Percentiles rank a stretch among this genome's conserved stretches.
These are phyloP conservation scores for Vachellia pachyceras DNA, from an alignment of 306 rosid species.

Conservation along the genomic window DNA sequence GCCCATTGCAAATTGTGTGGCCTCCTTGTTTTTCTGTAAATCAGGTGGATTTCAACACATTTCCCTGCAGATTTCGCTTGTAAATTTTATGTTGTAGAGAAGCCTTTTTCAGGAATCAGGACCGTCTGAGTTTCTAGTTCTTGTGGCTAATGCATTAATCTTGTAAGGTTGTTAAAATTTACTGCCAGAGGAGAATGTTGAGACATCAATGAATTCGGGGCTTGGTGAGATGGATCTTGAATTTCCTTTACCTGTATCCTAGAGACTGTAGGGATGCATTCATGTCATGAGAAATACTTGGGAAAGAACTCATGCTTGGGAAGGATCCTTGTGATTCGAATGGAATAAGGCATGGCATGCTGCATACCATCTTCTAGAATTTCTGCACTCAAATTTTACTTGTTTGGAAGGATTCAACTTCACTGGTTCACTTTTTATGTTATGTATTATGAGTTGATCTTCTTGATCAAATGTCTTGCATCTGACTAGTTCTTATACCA, in stretches of 20 bases:
- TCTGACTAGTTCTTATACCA: conserved; percentile 36
- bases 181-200: not conserved
- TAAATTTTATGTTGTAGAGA: not conserved
- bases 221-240: not conserved
- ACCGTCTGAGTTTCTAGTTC: not conserved
- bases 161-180: not conserved
- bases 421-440: conserved; percentile 12
- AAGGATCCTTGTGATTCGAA: not conserved
- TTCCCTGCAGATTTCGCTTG: not conserved
- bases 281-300: not conserved
- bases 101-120: not conserved
- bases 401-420: conserved; percentile 1
- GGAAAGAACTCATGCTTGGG: no score
- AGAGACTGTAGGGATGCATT: not conserved
- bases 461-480: conserved; percentile 5
- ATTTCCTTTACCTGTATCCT: not conserved
- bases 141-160: not conserved
- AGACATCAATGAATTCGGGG: not conserved
- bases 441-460: conserved; percentile 8
- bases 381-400: conserved; percentile 5
- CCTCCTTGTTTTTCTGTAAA: not conserved
- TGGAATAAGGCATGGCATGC: conserved; percentile 27
- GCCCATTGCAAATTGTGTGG: not conserved
- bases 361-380: not conserved
- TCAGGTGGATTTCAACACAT: not conserved